Evolutionary conservation across 2,329 filamentous ascomycete species (phyloP).

Genomic region (Microdochium trichocladiopsis): DNA sequence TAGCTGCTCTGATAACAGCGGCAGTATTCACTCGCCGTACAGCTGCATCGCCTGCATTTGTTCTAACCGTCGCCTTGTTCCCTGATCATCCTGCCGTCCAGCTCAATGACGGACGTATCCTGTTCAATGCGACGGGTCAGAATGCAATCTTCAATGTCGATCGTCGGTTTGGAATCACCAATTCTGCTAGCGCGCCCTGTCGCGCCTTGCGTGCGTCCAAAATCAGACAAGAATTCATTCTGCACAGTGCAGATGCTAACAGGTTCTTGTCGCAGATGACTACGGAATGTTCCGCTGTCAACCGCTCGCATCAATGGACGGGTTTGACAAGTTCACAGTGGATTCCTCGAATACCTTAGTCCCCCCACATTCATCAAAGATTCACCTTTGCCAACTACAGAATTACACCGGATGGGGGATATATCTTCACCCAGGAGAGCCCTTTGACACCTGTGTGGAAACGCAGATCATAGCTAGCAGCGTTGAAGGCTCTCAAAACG

Average conservation of each 20-base stretch:
- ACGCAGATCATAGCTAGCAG: neutral
- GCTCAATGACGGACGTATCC: neutral
- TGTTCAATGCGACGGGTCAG: neutral
- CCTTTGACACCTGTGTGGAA: neutral
- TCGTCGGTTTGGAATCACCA: neutral
- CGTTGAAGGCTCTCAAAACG: neutral
- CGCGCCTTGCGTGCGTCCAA: neutral
- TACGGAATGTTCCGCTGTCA: neutral
- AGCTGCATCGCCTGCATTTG: neutral
- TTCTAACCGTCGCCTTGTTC: neutral
- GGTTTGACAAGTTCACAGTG: neutral
- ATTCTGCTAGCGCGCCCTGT: neutral
- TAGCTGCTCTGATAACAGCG: neutral
- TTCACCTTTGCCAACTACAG: neutral
- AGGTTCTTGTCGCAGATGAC: neutral
- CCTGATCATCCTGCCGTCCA: neutral
- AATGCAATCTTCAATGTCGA: neutral
- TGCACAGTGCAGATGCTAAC: neutral
- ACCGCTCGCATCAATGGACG: neutral
- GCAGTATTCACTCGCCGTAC: neutral
- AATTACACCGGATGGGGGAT: neutral
- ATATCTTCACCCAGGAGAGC: neutral
- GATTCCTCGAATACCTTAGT: neutral
- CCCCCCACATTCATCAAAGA: neutral
- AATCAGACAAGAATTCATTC: neutral